phyloP scores from a whole-genome alignment of 164 flowering plant genomes.

The Annona cherimola region DNA sequence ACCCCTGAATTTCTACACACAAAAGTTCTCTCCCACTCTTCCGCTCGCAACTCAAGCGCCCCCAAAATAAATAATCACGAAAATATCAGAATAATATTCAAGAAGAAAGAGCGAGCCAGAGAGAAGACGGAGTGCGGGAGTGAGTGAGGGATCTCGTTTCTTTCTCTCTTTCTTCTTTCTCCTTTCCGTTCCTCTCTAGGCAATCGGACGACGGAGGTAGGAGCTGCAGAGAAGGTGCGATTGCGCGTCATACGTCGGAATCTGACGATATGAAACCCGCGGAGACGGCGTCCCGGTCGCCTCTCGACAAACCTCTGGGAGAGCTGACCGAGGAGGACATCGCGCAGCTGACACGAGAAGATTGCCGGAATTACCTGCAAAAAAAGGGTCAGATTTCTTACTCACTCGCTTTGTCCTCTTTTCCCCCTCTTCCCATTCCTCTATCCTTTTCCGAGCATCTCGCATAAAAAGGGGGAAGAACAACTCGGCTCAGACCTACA shows the following conservation, averaged over 20 bases:
- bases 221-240: too few relatives aligned
- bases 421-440: conserved; percentile 2
- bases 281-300: conserved; percentile 36
- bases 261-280: conserved; percentile 37
- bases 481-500: background rate
- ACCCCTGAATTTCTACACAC: background rate
- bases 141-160: conserved; percentile 5
- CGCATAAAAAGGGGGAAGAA: background rate
- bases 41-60: background rate
- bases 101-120: background rate
- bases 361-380: conserved; percentile 87
- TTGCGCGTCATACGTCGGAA: conserved; percentile 8
- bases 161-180: background rate
- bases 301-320: conserved; percentile 73
- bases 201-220: too few relatives aligned
- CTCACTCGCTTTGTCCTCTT: conserved; percentile 1
- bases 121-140: background rate
- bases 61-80: background rate
- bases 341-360: conserved; percentile 95
- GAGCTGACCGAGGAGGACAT: conserved; percentile 90
- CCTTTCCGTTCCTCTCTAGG: background rate
- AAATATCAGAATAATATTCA: background rate
- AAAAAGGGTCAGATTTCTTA: conserved; percentile 53
- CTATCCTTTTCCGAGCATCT: background rate
- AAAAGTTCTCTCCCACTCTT: background rate